A percentile compares a stretch with the other conserved stretches of the same genome.
These are phyloP conservation scores for Podospora tetraspora DNA, from an alignment of 495 filamentous ascomycete species.

Conservation along the genomic window DNA sequence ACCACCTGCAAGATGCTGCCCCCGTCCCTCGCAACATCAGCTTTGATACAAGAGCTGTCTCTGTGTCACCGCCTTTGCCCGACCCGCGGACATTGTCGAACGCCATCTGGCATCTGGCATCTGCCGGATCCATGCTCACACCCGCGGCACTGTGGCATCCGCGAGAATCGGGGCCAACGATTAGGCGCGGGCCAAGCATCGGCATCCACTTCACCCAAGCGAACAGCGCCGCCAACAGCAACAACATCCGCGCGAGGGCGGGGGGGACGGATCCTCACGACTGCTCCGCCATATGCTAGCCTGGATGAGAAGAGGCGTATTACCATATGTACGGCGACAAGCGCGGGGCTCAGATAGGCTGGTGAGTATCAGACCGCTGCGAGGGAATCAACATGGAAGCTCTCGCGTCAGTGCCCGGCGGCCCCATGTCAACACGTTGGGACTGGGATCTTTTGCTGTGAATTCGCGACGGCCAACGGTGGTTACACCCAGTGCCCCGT, in stretches of 20 bases:
- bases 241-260: background rate
- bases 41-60: background rate
- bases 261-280: background rate
- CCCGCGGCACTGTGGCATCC: background rate
- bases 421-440: background rate
- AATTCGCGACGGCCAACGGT: background rate
- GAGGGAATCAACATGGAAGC: background rate
- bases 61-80: background rate
- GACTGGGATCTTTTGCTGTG: background rate
- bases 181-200: background rate
- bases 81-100: background rate
- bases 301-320: background rate
- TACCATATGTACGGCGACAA: background rate
- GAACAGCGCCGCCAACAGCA: background rate
- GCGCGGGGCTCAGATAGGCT: background rate
- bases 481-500: background rate
- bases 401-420: background rate
- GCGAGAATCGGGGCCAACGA: background rate
- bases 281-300: background rate
- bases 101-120: background rate
- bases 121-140: background rate
- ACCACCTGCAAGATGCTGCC: background rate
- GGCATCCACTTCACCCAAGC: background rate
- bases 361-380: background rate
- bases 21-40: background rate